Base-by-base conservation (phyloP, 2,329 filamentous ascomycete species). In the Lasiodiplodia theobromae region DNA sequence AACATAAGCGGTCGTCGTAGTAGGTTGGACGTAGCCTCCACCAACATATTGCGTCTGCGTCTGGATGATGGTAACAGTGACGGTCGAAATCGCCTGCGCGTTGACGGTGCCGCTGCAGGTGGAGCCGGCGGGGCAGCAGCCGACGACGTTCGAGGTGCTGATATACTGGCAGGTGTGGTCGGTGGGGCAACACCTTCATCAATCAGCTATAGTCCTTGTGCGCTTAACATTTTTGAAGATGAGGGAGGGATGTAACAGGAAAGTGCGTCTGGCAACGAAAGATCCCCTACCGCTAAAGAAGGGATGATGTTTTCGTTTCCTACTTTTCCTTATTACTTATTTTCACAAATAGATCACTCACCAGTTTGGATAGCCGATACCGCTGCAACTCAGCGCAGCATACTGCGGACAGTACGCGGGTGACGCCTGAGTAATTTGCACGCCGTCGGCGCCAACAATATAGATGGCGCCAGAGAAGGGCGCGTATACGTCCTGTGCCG, bases 361-460 rank as follows among this genome's bases (percentile, higher is more conserved):
- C 83, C 81, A 85, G 66, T 80, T 78, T 7, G 80, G 76, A 53
- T 81, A 76, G 40, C 77, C 73, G 58, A 84, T 81, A 37, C 74
- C 78, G 54, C 76, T 78, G 71, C 83, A 85, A 71, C 79, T 81
- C 67, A 80, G 70, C 2, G 77, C 77, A n/a, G 77, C 78, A 4
- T 73, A 73, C 11, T 72, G 72, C 28, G 78, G 78, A 68, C 78
- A 80, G 65, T 74, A 70, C 11, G 77, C 77, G 10, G 66, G 70
- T 51, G 72, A 75, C 1, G 78, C 78, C 12, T 74, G 75, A 25
- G 73, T 76, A 28, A 80, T 73, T 18, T 76, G 71, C 62, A 76
- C 72, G 11, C 66, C 66, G 21, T 62, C 58, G 10, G 49, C 58
- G 18, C 66, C 66, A 23, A 68, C 44, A 47, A 81, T 77, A 66